Evolutionary conservation across 2,329 filamentous ascomycete genomes (phyloP).

Genomic region (Aspergillus persii): DNA sequence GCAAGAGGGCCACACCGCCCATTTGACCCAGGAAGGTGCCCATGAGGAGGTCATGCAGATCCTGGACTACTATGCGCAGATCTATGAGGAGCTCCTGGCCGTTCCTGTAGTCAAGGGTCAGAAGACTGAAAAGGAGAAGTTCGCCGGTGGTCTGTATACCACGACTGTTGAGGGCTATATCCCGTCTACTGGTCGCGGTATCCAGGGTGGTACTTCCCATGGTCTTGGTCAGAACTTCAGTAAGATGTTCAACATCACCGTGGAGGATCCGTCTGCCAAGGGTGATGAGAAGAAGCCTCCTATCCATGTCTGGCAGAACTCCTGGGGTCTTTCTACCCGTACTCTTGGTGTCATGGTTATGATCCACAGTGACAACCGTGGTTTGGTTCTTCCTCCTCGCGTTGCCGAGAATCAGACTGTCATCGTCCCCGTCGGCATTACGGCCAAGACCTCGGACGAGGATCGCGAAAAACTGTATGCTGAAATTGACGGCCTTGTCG

Average conservation of each 20-base stretch:
- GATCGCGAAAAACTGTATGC: constrained; percentile 73
- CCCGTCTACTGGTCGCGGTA: constrained; percentile 89
- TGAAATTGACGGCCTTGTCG: constrained; percentile 69
- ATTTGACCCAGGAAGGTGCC: constrained; percentile 78
- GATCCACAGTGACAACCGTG: constrained; percentile 95
- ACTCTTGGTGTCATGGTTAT: constrained; percentile 99
- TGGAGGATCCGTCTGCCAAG: constrained; percentile 78
- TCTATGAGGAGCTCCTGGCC: constrained; percentile 91
- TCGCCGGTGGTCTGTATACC: constrained; percentile 93
- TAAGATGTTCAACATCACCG: constrained; percentile 98
- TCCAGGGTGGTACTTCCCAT: constrained; percentile 94
- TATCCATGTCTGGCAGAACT: constrained; percentile 96
- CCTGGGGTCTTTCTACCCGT: constrained; percentile 95
- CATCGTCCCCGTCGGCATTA: constrained; percentile 90
- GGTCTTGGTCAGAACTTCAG: constrained; percentile 96
- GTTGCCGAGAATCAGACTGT: constrained; percentile 83
- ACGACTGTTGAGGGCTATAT: constrained; percentile 98
- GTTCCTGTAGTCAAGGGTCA: constrained; percentile 89
- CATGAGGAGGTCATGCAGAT: constrained; percentile 88
- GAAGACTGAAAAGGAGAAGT: constrained; percentile 98
- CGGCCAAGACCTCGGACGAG: constrained; percentile 78
- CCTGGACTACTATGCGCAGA: constrained; percentile 83
- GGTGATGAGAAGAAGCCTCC: constrained; percentile 72
- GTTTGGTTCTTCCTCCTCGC: constrained; percentile 86
- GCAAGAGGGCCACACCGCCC: constrained; percentile 95